Evolutionary conservation across 768 basidiomycete genomes (phyloP).

Genomic region (Russula virescens): DNA sequence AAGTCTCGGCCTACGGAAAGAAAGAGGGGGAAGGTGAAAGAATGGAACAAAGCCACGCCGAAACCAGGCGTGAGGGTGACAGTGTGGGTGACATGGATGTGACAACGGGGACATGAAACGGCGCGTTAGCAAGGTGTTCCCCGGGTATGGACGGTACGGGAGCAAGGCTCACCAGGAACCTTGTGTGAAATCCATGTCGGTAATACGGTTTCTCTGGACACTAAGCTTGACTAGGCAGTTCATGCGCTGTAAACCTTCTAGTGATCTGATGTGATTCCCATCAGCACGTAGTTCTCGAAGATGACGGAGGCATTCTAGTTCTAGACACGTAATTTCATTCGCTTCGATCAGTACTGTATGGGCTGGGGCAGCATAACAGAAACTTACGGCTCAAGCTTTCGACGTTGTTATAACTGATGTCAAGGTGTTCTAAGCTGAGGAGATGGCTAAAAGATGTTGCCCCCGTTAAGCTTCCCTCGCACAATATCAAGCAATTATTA

Average conservation of each 20-base stretch:
- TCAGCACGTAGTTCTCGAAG: conserved; percentile 89
- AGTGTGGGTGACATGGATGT: conserved; percentile 15
- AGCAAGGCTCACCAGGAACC: conserved; percentile 59
- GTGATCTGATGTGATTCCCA: conserved; percentile 65
- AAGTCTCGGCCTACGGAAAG: conserved; percentile 40
- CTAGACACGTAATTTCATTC: conserved; percentile 39
- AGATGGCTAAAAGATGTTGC: conserved; percentile 88
- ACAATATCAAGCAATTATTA: conserved; percentile 16
- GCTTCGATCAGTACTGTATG: conserved; percentile 6
- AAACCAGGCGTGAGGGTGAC: conserved; percentile 7
- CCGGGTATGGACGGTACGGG: conserved; percentile 23
- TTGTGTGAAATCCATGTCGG: conserved; percentile 50
- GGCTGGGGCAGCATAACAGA: conserved; percentile 19
- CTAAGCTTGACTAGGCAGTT: conserved; percentile 82
- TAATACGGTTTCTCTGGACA: conserved; percentile 66
- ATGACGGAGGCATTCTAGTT: conserved; percentile 77
- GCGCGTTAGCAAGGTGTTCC: conserved; percentile 7
- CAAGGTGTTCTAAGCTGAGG: conserved; percentile 77
- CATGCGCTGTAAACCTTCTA: conserved; percentile 74
- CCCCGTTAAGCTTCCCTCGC: conserved; percentile 58
- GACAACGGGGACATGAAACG: conserved; percentile 23
- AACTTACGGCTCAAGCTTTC: conserved; percentile 73
- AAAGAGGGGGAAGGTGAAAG: background rate
- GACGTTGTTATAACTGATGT: conserved; percentile 86
- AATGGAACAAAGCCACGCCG: conserved; percentile 21